A percentile compares a stretch with the other conserved stretches of the same genome.
Conservation (phyloP, 192 early-diverging fungal species). For the Mortierella claussenii region DNA sequence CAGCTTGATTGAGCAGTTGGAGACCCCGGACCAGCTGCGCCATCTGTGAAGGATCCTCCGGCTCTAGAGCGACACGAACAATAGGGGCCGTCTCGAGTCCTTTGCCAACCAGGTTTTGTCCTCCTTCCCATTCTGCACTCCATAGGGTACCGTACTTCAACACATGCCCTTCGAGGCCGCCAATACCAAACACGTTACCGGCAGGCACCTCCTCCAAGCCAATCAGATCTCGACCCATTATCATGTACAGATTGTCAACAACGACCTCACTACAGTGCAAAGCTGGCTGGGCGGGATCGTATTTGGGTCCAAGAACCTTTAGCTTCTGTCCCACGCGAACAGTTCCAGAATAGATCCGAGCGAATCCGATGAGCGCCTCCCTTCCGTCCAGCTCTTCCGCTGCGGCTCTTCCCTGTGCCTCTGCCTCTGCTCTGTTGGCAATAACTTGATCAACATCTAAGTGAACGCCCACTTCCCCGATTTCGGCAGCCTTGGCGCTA, state of each 20-base stretch:
- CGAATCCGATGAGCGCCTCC: slow-evolving; percentile 90
- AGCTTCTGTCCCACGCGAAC: slow-evolving; percentile 87
- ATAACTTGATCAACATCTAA: slow-evolving; percentile 44
- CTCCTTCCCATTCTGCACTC: slow-evolving; percentile 67
- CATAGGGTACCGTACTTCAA: slow-evolving; percentile 94
- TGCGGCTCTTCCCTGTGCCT: slow-evolving; percentile 47
- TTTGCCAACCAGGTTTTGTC: slow-evolving; percentile 82
- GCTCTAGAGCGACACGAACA: slow-evolving; percentile 96
- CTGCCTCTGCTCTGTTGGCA: slow-evolving; percentile 20
- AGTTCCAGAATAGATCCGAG: slow-evolving; percentile 93
- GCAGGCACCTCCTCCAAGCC: slow-evolving; percentile 86
- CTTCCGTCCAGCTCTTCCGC: slow-evolving; percentile 58
- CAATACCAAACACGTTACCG: slow-evolving; percentile 97
- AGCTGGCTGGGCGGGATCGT: slow-evolving; percentile 71
- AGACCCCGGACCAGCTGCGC: slow-evolving; percentile 85
- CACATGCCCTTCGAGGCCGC: slow-evolving; percentile 87
- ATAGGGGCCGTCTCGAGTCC: slow-evolving; percentile 82
- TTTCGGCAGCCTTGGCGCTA: slow-evolving; percentile 47
- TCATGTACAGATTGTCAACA: slow-evolving; percentile 85
- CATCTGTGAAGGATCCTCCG: slow-evolving; percentile 91
- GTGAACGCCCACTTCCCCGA: slow-evolving; percentile 33
- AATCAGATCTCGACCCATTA: slow-evolving; percentile 97
- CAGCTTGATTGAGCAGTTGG: slow-evolving; percentile 91
- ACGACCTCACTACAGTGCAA: slow-evolving; percentile 75
- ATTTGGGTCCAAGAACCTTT: slow-evolving; percentile 95